A percentile compares a stretch with the other conserved stretches of the same genome.
phyloP scores from a whole-genome alignment of 1,139 yeast species.

The Taiozyma sp. region DNA sequence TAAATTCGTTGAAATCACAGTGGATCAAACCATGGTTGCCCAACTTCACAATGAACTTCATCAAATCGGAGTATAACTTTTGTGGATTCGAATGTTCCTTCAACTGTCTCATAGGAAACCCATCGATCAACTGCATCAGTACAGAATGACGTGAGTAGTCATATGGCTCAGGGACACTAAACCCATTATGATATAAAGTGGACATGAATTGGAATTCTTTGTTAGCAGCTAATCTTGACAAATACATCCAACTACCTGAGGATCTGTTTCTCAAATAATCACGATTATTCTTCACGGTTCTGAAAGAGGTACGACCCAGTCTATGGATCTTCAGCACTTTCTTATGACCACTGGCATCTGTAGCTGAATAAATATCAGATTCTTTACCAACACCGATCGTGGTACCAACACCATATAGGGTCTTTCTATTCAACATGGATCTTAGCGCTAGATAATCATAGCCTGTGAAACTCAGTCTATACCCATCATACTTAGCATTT shows the following conservation, averaged over 20 bases:
- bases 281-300: constrained; percentile 87
- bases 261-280: constrained; percentile 73
- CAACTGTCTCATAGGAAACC: constrained; percentile 84
- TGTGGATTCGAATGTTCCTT: constrained; percentile 63
- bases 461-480: constrained; percentile 81
- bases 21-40: constrained; percentile 90
- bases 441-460: constrained; percentile 88
- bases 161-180: constrained; percentile 81
- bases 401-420: constrained; percentile 74
- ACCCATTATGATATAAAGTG: constrained; percentile 66
- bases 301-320: constrained; percentile 88
- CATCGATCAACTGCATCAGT: constrained; percentile 86
- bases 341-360: constrained; percentile 57
- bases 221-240: constrained; percentile 85
- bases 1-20: constrained; percentile 96
- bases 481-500: constrained; percentile 91
- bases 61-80: constrained; percentile 72
- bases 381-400: constrained; percentile 97
- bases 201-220: constrained; percentile 89
- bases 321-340: constrained; percentile 86
- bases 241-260: constrained; percentile 79
- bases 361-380: constrained; percentile 88
- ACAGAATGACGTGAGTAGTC: constrained; percentile 91
- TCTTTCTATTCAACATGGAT: constrained; percentile 67
- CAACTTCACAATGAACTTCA: constrained; percentile 78